Base-by-base conservation (phyloP, 257 asterid species). In the Plantago elongata region DNA sequence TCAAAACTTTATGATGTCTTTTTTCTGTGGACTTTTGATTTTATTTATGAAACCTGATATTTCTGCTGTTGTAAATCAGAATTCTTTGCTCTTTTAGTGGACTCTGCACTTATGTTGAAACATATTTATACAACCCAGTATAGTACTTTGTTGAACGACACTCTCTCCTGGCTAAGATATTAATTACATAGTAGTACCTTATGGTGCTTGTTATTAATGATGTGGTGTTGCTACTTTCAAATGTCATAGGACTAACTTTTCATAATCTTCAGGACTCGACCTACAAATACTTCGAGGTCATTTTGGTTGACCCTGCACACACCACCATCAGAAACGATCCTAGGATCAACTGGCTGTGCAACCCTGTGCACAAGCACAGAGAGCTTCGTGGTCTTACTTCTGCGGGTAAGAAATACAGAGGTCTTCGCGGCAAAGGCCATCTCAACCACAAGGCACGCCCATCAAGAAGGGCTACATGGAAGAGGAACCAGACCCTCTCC, bases 381-480 rank as follows among this genome's bases (percentile, higher is more conserved):
- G 75, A 70, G 61, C 75, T 70, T 16, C 75, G 75, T 12, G 75
- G 75, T 11, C 66, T 57, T 7, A 64, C 75, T 18, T 70, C 75
- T 42, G 70, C 75, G 2, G 75, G 75, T 45, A 70, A 58, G 70
- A 58, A 70, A 30, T 57, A 42, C 75, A 70, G 75, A 38, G 70
- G 75, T 70, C 75, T 70, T 18, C 65, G 66, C 3, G 75, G 75
- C 60, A 70, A 58, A 51, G 75, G 75, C 11, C 75, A 70, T 49
- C 47, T 64, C 18, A 42, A 51, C 63, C 75, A 70, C 70, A 70
- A 64, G 9, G 75, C 75, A 4, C 65, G 75, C n/a, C 75, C 75
- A 17, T 70, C 75, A 5, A 70, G 75, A 59, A 70, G 75, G 57
- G 75, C 75, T 13, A 70, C 75, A 49, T 70, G 75, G 75, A 70